A percentile compares a stretch with the other conserved stretches of the same genome.
These are phyloP conservation scores for Cryphonectria japonica DNA, from an alignment of 2,329 filamentous ascomycete genomes.

Conservation along the genomic window DNA sequence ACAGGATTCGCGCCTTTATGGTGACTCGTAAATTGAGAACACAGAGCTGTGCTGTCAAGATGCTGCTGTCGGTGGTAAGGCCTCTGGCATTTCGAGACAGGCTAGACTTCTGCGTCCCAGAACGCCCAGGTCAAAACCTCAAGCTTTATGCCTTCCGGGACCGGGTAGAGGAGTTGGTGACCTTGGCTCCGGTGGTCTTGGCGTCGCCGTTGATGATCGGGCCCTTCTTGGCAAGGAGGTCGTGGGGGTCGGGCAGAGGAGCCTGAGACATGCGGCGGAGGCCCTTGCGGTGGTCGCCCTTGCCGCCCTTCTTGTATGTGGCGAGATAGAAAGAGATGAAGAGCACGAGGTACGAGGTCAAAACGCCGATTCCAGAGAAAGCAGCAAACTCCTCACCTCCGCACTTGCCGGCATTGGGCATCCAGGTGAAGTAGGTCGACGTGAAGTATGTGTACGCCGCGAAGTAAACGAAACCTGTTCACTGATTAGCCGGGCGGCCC, in stretches of 20 bases:
- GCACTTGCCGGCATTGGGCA: slow-evolving; percentile 84
- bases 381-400: slow-evolving; percentile 97
- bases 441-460: slow-evolving; percentile 99
- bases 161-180: slow-evolving; percentile 65
- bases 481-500: slow-evolving; percentile 20
- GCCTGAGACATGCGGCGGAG: slow-evolving; percentile 68
- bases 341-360: slow-evolving; percentile 93
- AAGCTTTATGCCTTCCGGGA: slow-evolving; percentile 69
- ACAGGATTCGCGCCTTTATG: background rate
- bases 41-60: background rate
- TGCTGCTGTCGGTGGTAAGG: background rate
- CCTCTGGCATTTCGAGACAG: slow-evolving; percentile 1
- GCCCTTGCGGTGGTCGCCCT: slow-evolving; percentile 75
- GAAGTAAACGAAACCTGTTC: slow-evolving; percentile 91
- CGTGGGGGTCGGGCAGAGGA: slow-evolving; percentile 79
- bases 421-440: slow-evolving; percentile 82
- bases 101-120: background rate
- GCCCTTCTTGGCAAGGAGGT: slow-evolving; percentile 62
- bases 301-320: slow-evolving; percentile 89
- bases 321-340: slow-evolving; percentile 99
- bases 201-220: slow-evolving; percentile 50
- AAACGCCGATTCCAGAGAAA: slow-evolving; percentile 86
- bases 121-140: slow-evolving; percentile 6
- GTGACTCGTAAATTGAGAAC: background rate
- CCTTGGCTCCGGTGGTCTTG: slow-evolving; percentile 57